Base-by-base conservation (phyloP, 2,329 filamentous ascomycete species). In the Sclerotinia sclerotiorum region DNA sequence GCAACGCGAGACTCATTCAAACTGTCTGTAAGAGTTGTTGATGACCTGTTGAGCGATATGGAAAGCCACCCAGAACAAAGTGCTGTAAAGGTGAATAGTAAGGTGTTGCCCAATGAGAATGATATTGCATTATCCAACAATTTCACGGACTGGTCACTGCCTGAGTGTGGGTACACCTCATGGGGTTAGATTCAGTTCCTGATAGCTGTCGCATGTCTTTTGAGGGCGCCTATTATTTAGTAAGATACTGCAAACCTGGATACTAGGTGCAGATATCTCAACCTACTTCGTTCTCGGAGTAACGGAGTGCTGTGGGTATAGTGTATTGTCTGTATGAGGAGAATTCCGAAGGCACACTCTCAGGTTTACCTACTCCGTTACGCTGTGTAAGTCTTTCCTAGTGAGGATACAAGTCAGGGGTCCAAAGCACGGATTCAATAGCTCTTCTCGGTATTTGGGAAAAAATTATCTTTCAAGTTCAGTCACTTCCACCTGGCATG, bases 261-360 rank as follows among this genome's bases (percentile, higher is more conserved):
- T 62, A 51, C 29, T 19, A 32, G 29, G 10, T 62, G 29, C 46
- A 63, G 46, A 52, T 39, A 63, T 63, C 48, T 63, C 46, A 19
- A 63, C 60, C 46, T 51, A 63, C 46, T 63, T 52, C 8, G 32
- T 42, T 51, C 60, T 63, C 48, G 60, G 46, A 63, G 60, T 32
- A 63, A 63, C 46, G 60, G 60, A 10, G 60, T 63, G 60, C 8
- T 2, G 60, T 51, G 32, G 46, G 60, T 51, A 63, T 51, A 63
- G 60, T 63, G 60, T 24, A 62, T 27, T 63, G 60, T 63, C 60
- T 63, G 60, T 35, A 63, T 63, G 46, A 63, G 60, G 60, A 63
- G 60, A 63, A 63, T 51, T 63, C 46, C 60, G 46, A 63, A 63
- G 60, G 32, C 46, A 63, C 60, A 63, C 5, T 49, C 46, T 63